Percentiles rank a stretch among this genome's conserved stretches.
These are phyloP conservation scores for Torulaspora globosa DNA, from an alignment of 1,139 yeast genomes.

Conservation along the genomic window DNA sequence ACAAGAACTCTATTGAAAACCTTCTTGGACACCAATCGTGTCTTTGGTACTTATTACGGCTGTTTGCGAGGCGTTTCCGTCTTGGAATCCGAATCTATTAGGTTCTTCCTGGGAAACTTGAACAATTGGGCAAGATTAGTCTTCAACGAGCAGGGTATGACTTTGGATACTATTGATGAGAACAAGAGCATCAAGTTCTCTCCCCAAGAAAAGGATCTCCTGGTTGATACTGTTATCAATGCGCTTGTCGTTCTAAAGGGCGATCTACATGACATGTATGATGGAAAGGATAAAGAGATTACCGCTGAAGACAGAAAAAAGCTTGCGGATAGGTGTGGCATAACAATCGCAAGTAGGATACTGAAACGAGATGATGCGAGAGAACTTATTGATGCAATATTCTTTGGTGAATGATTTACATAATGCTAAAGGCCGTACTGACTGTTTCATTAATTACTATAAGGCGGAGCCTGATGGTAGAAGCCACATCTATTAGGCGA, in stretches of 20 bases:
- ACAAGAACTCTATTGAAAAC: slow-evolving; percentile 90
- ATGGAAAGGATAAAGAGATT: slow-evolving; percentile 40
- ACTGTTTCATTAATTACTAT: neutral
- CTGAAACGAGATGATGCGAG: slow-evolving; percentile 51
- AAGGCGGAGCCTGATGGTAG: too few relatives aligned
- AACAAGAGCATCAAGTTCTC: slow-evolving; percentile 27
- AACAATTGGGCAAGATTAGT: slow-evolving; percentile 72
- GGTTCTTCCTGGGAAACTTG: slow-evolving; percentile 81
- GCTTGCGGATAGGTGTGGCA: slow-evolving; percentile 59
- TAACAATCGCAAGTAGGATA: slow-evolving; percentile 50
- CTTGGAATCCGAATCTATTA: slow-evolving; percentile 82
- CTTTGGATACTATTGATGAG: slow-evolving; percentile 23
- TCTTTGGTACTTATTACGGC: slow-evolving; percentile 89
- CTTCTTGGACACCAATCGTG: slow-evolving; percentile 69
- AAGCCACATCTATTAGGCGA: neutral
- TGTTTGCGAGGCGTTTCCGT: slow-evolving; percentile 80
- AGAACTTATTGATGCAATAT: slow-evolving; percentile 62
- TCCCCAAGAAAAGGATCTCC: slow-evolving; percentile 43
- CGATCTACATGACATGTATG: slow-evolving; percentile 38
- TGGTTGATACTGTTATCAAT: slow-evolving; percentile 51
- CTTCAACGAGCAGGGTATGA: slow-evolving; percentile 35
- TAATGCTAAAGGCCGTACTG: neutral
- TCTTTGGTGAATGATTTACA: slow-evolving; percentile 56
- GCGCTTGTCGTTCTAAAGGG: slow-evolving; percentile 42
- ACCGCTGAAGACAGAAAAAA: slow-evolving; percentile 45